Evolutionary conservation across 139 green algal species (phyloP), one percentile per base, ranked within the genome.

Genomic region (Spirogloea muscicola): DNA sequence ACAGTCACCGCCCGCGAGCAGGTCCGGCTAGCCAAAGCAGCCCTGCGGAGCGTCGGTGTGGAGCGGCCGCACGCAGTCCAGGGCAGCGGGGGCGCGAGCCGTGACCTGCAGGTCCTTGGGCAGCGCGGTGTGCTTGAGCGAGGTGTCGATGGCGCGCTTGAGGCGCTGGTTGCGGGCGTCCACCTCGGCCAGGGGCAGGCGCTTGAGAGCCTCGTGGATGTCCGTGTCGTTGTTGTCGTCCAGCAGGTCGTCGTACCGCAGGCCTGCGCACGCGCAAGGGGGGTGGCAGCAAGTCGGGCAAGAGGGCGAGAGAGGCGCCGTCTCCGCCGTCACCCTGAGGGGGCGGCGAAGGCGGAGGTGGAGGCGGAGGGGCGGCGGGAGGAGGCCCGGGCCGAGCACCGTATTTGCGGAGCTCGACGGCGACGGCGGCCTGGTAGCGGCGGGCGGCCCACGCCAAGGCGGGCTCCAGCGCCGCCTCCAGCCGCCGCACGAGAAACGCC

Each of bases 221-320:
- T 99, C 92, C 82, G 93, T 63, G 84, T 98, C 88, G 62, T 89
- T 85, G 36, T 90, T 63, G 1, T 89, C 91, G 78, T 98, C 93
- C 48, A 93, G 89, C 18, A 99, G 87, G 84, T 99, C 94, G 68
- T 99, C 94, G 55, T 96, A 97, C 33, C 94, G 88, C 37, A 99
- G 85, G 34, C 74, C 72, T 77, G 69, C 55, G 7, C 10, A 58
- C n/a, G n/a, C n/a, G n/a, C n/a, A n/a, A n/a, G n/a, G n/a, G n/a
- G n/a, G n/a, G n/a, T n/a, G n/a, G n/a, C n/a, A n/a, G n/a, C n/a
- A n/a, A n/a, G n/a, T n/a, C n/a, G n/a, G n/a, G n/a, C n/a, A n/a
- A n/a, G n/a, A n/a, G n/a, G n/a, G n/a, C n/a, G n/a, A n/a, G n/a
- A n/a, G n/a, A 52, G 44, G 44, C 44, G 13, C 44, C 44, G 16